phyloP scores from a whole-genome alignment of 805 yeast species.

The Yamadazyma kitorensis region DNA sequence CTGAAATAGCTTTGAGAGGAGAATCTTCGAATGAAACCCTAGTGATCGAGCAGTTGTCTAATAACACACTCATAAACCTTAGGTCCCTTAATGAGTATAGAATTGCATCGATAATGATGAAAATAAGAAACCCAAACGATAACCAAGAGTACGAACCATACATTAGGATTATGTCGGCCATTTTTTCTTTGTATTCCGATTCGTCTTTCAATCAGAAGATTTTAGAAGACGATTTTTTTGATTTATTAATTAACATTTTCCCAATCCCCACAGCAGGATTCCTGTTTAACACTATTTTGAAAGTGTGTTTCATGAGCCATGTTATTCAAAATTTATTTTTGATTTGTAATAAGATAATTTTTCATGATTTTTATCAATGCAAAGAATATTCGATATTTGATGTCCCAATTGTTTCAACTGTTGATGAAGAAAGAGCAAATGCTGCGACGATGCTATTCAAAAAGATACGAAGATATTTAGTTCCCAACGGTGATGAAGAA shows the following conservation, averaged over 20 bases:
- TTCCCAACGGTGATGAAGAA: slow-evolving; percentile 13
- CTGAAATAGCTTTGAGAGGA: slow-evolving; percentile 67
- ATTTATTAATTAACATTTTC: slow-evolving; percentile 45
- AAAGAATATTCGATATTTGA: slow-evolving; percentile 29
- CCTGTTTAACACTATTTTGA: slow-evolving; percentile 45
- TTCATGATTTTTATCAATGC: slow-evolving; percentile 22
- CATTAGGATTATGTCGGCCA: slow-evolving; percentile 29
- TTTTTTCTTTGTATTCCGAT: slow-evolving; percentile 32
- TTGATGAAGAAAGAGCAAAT: slow-evolving; percentile 19
- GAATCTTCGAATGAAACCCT: slow-evolving; percentile 38
- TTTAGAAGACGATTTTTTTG: slow-evolving; percentile 50
- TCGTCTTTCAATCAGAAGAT: slow-evolving; percentile 28
- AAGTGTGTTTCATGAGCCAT: slow-evolving; percentile 49
- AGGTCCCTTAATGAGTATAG: slow-evolving; percentile 46
- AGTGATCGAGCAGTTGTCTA: slow-evolving; percentile 56
- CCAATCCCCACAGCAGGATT: slow-evolving; percentile 48
- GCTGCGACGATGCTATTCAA: slow-evolving; percentile 23
- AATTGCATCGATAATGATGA: slow-evolving; percentile 31
- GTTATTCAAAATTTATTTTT: slow-evolving; percentile 44
- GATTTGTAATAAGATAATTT: slow-evolving; percentile 24
- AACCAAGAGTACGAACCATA: slow-evolving; percentile 27
- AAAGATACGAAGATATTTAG: slow-evolving; percentile 12
- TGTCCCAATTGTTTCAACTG: slow-evolving; percentile 30
- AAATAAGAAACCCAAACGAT: slow-evolving; percentile 35
- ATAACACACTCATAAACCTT: slow-evolving; percentile 58